These are phyloP conservation scores for Saraca asoca DNA, from an alignment of 331 rosid genomes.

Conservation along the genomic window DNA sequence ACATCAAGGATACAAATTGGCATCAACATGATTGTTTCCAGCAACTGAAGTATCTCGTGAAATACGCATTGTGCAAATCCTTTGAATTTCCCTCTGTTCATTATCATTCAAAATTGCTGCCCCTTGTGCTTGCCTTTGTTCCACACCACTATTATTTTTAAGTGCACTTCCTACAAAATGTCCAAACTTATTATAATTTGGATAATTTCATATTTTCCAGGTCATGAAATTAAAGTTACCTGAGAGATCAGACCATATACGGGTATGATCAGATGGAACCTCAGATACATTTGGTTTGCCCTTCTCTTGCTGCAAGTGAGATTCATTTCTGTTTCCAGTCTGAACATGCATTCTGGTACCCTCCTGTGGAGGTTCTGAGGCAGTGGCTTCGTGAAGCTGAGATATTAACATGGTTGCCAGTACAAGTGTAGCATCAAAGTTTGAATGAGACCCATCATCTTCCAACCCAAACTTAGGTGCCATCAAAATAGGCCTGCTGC, in stretches of 20 bases:
- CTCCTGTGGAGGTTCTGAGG: conserved; percentile 60
- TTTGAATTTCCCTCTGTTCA: conserved; percentile 63
- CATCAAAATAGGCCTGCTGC: conserved; percentile 84
- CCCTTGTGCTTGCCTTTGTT: conserved; percentile 58
- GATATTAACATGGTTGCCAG: conserved; percentile 92
- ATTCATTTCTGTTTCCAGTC: conserved; percentile 53
- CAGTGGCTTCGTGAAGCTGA: conserved; percentile 61
- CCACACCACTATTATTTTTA: conserved; percentile 51
- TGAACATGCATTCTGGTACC: conserved; percentile 46
- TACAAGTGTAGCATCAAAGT: conserved; percentile 89
- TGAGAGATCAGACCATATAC: conserved; percentile 94
- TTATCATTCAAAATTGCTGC: conserved; percentile 52
- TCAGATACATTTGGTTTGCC: conserved; percentile 56
- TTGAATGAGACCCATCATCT: conserved; percentile 74
- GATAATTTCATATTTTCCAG: conserved; percentile 25
- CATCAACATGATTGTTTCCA: conserved; percentile 46
- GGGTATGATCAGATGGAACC: conserved; percentile 85
- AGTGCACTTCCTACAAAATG: conserved; percentile 60
- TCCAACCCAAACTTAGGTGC: conserved; percentile 81
- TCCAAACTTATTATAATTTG: conserved; percentile 34
- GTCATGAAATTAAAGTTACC: conserved; percentile 48
- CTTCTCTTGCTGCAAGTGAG: conserved; percentile 49
- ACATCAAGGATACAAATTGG: conserved; percentile 60
- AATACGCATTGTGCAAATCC: conserved; percentile 61
- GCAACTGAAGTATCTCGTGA: conserved; percentile 51